phyloP scores from a whole-genome alignment of 2,329 filamentous ascomycete species.

The Fusarium foetens region DNA sequence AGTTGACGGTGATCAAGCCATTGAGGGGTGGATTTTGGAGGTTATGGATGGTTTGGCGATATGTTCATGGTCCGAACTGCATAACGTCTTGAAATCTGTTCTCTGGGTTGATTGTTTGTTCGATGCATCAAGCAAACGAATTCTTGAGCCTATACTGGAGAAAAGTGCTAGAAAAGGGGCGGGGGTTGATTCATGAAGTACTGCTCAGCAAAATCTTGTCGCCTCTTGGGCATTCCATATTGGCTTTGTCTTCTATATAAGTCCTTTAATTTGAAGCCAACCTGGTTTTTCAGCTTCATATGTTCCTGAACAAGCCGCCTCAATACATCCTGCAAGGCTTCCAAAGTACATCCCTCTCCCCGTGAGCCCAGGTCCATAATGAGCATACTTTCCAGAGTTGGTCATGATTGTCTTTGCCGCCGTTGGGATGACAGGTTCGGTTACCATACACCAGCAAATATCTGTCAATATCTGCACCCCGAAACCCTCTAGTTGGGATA shows the following conservation, averaged over 20 bases:
- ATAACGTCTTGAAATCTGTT: conserved; percentile 6
- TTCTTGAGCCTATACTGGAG: neutral
- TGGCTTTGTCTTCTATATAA: neutral
- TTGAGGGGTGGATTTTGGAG: neutral
- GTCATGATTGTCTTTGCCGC: conserved; percentile 21
- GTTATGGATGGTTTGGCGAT: neutral
- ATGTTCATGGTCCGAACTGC: conserved; percentile 13
- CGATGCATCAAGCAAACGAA: neutral
- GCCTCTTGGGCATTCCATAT: neutral
- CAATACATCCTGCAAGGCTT: conserved; percentile 39
- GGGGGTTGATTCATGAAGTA: no score
- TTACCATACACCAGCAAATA: conserved; percentile 33
- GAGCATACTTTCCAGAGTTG: conserved; percentile 36
- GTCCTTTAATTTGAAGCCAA: neutral
- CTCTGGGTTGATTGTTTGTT: conserved; percentile 34
- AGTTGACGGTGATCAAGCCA: rapidly evolving
- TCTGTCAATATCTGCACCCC: conserved; percentile 25
- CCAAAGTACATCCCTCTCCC: conserved; percentile 41
- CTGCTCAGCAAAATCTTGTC: neutral
- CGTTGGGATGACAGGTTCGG: conserved; percentile 23
- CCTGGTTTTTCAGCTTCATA: conserved; percentile 3
- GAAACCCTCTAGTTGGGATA: conserved; percentile 8
- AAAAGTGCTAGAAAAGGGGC: neutral
- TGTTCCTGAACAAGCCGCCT: conserved; percentile 31
- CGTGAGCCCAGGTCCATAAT: conserved; percentile 31